A percentile compares a stretch with the other conserved stretches of the same genome.
Evolutionary conservation across 73 alveolate species (phyloP).

Genomic region (Tetrahymena borealis): DNA sequence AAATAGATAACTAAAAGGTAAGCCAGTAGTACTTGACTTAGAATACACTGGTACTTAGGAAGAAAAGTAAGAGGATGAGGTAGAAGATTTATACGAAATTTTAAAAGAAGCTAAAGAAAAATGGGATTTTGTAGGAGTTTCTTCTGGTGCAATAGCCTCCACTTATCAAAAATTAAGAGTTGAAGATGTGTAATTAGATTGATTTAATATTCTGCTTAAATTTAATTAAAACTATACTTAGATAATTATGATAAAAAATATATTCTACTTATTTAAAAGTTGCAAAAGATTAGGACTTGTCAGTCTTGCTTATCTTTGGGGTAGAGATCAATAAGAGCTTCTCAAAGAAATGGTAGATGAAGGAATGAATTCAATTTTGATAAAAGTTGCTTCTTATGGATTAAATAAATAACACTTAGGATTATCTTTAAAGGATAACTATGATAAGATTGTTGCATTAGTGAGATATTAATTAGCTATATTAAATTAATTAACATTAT

Average conservation of each 20-base stretch:
- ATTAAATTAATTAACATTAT: too few relatives aligned
- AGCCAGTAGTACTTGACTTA: background rate
- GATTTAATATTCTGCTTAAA: background rate
- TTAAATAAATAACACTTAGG: conserved; percentile 60
- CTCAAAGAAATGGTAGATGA: conserved; percentile 84
- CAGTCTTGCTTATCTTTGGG: conserved; percentile 89
- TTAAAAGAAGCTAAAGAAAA: conserved; percentile 68
- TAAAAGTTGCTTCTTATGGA: conserved; percentile 90
- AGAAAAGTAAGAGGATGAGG: conserved; percentile 74
- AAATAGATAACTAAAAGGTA: conserved; percentile 42
- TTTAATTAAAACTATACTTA: background rate
- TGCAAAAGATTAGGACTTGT: conserved; percentile 84
- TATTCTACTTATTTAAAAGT: background rate
- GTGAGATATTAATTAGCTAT: background rate
- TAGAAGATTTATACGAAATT: conserved; percentile 88
- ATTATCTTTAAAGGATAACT: conserved; percentile 40
- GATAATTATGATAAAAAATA: background rate
- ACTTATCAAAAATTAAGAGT: conserved; percentile 92
- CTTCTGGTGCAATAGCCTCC: conserved; percentile 92
- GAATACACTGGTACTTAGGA: conserved; percentile 16
- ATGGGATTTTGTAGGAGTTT: conserved; percentile 52
- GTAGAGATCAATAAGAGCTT: conserved; percentile 75
- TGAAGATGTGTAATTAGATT: conserved; percentile 63
- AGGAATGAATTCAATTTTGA: conserved; percentile 79
- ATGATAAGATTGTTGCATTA: conserved; percentile 49